phyloP scores from a whole-genome alignment of 2,329 filamentous ascomycete species.

The Atkinsonella texensis region DNA sequence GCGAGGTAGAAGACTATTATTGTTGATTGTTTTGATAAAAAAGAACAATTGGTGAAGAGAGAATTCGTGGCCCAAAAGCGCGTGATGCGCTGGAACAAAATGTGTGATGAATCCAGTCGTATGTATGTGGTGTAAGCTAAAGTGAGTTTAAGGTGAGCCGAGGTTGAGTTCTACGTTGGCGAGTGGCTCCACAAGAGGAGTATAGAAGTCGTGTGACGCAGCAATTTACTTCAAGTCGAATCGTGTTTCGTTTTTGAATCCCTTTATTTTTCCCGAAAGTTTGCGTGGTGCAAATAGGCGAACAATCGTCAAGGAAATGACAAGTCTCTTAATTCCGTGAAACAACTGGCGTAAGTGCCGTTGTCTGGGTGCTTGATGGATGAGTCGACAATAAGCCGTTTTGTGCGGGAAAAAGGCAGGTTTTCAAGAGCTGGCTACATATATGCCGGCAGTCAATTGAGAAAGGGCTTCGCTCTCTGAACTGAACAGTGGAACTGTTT shows the following conservation, averaged over 20 bases:
- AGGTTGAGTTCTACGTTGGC: slow-evolving; percentile 6
- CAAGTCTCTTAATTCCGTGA: background rate
- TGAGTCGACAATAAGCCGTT: background rate
- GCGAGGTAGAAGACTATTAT: background rate
- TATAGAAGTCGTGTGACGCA: background rate
- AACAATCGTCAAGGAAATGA: background rate
- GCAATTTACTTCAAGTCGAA: slow-evolving; percentile 1
- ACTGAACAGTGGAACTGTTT: background rate
- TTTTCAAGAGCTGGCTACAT: background rate
- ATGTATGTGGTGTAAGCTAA: slow-evolving; percentile 3
- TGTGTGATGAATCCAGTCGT: slow-evolving; percentile 4
- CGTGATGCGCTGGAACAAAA: background rate
- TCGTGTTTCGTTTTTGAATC: background rate
- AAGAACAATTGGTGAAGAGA: background rate
- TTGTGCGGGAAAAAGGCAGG: background rate
- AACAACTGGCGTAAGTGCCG: background rate
- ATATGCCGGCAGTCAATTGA: background rate
- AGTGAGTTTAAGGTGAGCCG: slow-evolving; percentile 11
- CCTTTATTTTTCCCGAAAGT: background rate
- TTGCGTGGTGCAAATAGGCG: slow-evolving; percentile 2
- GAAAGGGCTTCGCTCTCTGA: background rate
- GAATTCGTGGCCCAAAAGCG: background rate
- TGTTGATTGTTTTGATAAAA: background rate
- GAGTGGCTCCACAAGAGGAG: slow-evolving; percentile 2
- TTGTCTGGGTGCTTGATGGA: background rate